Evolutionary conservation across 2,329 filamentous ascomycete species (phyloP), one percentile per base, ranked within the genome.

Genomic region (Xylaria multiplex): DNA sequence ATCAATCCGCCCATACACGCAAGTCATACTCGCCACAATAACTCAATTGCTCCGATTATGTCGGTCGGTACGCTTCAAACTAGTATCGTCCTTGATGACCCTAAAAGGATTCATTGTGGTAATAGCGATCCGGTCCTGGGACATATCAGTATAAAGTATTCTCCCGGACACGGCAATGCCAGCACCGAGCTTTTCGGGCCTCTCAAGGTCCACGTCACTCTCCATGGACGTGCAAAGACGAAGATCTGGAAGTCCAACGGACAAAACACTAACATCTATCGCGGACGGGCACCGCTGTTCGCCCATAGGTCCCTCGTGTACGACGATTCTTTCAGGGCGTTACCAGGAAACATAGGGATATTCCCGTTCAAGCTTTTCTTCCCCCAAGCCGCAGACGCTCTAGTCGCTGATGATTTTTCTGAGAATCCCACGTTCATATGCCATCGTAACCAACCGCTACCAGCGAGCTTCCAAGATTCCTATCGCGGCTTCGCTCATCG

Each of bases 161-260:
- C n/a, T 3, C 61, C 59, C 9, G 43, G 49, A 1, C 32, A 16
- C 16, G 49, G 50, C 3, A 65, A 65, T 43, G 13, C 45, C 19
- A 37, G 46, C n/a, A 49, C 46, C 13, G 65, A 65, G 37, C 58
- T 69, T 7, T 69, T 68, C 8, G 67, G 67, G 16, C 67, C 58
- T 6, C 65, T 69, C 37, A 13, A 37, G 9, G 46, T 67, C 65
- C 45, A 24, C 13, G 65, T 68, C 45, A 43, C 30, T 13, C 59
- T 69, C 6, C 67, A 69, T n/a, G 67, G 67, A 43, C 65, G 65
- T 4, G 65, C 67, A 2, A 69, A 69, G 52, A 63, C 67, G 14
- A 68, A 69, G 30, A 46, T 69, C 27, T 63, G 65, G 61, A 62
- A 59, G 19, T 50, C 40, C 3, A 65, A 52, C 14, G 61, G 62